Evolutionary conservation across 345 rosid genomes (phyloP).

Genomic region (Gynandropsis gynandra): DNA sequence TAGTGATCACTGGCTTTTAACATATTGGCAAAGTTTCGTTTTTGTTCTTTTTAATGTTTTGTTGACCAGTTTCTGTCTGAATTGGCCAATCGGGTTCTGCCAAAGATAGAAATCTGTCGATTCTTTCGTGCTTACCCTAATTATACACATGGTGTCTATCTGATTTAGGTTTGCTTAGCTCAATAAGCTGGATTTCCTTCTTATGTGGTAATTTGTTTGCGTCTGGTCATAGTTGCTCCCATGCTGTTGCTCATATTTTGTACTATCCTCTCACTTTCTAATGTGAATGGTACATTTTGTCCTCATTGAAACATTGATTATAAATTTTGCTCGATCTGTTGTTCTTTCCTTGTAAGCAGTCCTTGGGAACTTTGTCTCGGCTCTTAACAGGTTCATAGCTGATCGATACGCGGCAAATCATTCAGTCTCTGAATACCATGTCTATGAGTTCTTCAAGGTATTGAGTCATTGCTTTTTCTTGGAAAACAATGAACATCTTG

Average conservation of each 20-base stretch:
- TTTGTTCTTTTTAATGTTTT: neutral
- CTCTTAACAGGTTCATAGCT: conserved; percentile 83
- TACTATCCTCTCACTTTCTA: neutral
- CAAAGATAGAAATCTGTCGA: neutral
- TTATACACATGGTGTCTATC: neutral
- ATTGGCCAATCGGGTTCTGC: neutral
- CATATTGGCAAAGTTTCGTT: neutral
- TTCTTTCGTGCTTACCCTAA: too few species aligned
- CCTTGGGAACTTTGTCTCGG: conserved; percentile 90
- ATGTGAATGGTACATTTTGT: neutral
- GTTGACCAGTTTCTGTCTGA: neutral
- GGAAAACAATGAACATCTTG: conserved; percentile 5
- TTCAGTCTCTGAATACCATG: conserved; percentile 86
- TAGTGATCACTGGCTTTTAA: neutral
- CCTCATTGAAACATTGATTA: neutral
- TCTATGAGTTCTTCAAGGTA: conserved; percentile 97
- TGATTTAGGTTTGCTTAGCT: neutral
- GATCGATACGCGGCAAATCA: conserved; percentile 68
- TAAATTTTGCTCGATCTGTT: conserved; percentile 12
- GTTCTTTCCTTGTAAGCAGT: conserved; percentile 39
- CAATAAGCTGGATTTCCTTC: neutral
- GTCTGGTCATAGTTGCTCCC: neutral
- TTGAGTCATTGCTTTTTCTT: neutral
- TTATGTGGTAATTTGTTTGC: neutral
- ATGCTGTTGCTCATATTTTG: neutral